These are phyloP conservation scores for Tothia fuscella DNA, from an alignment of 2,329 filamentous ascomycete genomes.

Conservation along the genomic window DNA sequence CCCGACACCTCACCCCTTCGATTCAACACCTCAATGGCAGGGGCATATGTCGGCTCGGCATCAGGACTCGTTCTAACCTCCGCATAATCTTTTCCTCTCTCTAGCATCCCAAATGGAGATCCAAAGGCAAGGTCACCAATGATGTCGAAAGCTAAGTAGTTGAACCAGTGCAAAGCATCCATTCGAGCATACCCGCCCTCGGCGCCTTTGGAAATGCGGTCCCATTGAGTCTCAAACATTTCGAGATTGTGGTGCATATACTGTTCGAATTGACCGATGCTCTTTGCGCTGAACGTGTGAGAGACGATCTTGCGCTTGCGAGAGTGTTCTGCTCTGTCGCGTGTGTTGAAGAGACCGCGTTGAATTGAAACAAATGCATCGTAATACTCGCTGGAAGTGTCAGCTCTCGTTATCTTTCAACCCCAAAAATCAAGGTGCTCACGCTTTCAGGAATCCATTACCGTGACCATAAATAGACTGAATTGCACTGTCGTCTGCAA, in stretches of 20 bases:
- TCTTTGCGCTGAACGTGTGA: conserved; percentile 77
- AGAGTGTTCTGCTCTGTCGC: conserved; percentile 68
- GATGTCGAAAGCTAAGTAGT: conserved; percentile 50
- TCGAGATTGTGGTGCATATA: conserved; percentile 75
- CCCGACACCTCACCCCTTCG: conserved; percentile 74
- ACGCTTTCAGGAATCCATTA: conserved; percentile 39
- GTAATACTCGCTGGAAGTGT: conserved; percentile 58
- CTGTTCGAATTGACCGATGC: conserved; percentile 72
- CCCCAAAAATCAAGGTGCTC: conserved; percentile 5
- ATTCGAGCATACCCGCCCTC: conserved; percentile 47
- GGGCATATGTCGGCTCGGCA: conserved; percentile 53
- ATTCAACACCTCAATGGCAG: conserved; percentile 81
- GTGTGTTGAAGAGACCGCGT: conserved; percentile 79
- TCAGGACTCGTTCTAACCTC: conserved; percentile 55
- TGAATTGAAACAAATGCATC: conserved; percentile 83
- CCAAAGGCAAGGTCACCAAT: conserved; percentile 59
- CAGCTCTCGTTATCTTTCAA: not conserved
- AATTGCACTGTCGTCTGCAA: conserved; percentile 72
- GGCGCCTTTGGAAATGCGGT: conserved; percentile 44
- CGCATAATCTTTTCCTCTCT: conserved; percentile 61
- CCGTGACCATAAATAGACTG: conserved; percentile 58
- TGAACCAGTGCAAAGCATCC: conserved; percentile 73
- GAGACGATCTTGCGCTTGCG: conserved; percentile 82
- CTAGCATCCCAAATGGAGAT: conserved; percentile 72
- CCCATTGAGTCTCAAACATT: conserved; percentile 61